Evolutionary conservation across 1,284 basidiomycete genomes (phyloP).

Genomic region (Ganoderma resinaceum): DNA sequence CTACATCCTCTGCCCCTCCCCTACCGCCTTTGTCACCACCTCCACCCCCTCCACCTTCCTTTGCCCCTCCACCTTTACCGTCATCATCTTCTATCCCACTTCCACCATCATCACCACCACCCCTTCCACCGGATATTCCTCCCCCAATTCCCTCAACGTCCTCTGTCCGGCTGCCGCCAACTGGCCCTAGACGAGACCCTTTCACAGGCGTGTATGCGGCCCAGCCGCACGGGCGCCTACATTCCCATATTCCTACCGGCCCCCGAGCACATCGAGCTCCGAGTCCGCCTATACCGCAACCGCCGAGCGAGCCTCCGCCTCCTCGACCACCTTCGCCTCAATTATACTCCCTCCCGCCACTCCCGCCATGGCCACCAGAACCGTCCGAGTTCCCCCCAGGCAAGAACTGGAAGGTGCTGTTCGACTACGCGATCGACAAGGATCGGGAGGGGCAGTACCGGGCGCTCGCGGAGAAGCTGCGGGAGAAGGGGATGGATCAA

Average conservation of each 20-base stretch:
- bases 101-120: slow-evolving; percentile 28
- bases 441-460: slow-evolving; percentile 53
- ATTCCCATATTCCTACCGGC: slow-evolving; percentile 21
- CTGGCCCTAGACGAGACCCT: slow-evolving; percentile 31
- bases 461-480: slow-evolving; percentile 59
- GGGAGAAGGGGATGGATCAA: slow-evolving; percentile 45
- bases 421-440: slow-evolving; percentile 63
- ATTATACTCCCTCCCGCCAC: slow-evolving; percentile 47
- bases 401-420: slow-evolving; percentile 65
- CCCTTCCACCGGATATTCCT: slow-evolving; percentile 27
- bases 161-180: slow-evolving; percentile 30
- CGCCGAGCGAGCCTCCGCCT: slow-evolving; percentile 35
- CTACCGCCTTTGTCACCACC: slow-evolving; percentile 32
- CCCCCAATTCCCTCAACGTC: slow-evolving; percentile 28
- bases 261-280: slow-evolving; percentile 24
- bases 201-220: slow-evolving; percentile 22
- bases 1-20: slow-evolving; percentile 32
- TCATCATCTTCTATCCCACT: slow-evolving; percentile 23
- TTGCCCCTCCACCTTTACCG: slow-evolving; percentile 28
- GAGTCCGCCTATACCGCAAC: slow-evolving; percentile 27
- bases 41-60: slow-evolving; percentile 27
- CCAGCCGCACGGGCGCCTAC: slow-evolving; percentile 10
- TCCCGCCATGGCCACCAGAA: slow-evolving; percentile 54
- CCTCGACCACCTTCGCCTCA: slow-evolving; percentile 37
- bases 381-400: slow-evolving; percentile 52